Conservation (phyloP, 75 land plant species). For the Picea glauca region DNA sequence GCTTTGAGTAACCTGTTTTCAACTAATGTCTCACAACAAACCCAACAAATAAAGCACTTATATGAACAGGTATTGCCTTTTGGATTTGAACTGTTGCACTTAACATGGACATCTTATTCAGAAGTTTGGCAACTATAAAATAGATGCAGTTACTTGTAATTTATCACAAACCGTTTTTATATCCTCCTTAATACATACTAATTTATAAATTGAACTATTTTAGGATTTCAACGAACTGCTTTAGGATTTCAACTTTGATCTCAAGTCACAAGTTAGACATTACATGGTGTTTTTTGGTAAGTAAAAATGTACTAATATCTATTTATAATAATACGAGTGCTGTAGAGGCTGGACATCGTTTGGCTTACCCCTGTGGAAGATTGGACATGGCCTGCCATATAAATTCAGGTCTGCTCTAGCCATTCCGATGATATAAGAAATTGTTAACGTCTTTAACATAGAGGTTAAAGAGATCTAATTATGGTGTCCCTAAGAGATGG, state of each 20-base stretch:
- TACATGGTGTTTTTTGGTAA: too few species aligned
- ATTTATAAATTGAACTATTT: not conserved
- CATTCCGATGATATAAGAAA: too few species aligned
- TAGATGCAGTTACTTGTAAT: not conserved
- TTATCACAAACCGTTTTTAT: not conserved
- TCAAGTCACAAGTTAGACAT: not conserved
- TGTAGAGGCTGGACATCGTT: too few species aligned
- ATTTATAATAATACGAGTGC: too few species aligned
- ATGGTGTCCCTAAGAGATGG: too few species aligned
- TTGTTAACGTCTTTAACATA: too few species aligned
- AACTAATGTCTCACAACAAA: constrained; percentile 85
- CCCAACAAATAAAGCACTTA: constrained; percentile 78
- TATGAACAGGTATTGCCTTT: constrained; percentile 64
- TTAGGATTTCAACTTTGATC: not conserved
- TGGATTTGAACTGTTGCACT: not conserved
- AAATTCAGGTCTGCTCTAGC: too few species aligned
- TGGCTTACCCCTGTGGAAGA: too few species aligned
- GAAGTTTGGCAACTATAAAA: not conserved
- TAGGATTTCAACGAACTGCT: not conserved
- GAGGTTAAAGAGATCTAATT: too few species aligned
- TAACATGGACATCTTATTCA: not conserved
- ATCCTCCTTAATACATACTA: not conserved
- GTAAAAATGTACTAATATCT: too few species aligned
- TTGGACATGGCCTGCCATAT: too few species aligned
- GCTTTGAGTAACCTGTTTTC: constrained; percentile 90